These are phyloP conservation scores for Myxozyma sirexii DNA, from an alignment of 805 yeast species.

Conservation along the genomic window DNA sequence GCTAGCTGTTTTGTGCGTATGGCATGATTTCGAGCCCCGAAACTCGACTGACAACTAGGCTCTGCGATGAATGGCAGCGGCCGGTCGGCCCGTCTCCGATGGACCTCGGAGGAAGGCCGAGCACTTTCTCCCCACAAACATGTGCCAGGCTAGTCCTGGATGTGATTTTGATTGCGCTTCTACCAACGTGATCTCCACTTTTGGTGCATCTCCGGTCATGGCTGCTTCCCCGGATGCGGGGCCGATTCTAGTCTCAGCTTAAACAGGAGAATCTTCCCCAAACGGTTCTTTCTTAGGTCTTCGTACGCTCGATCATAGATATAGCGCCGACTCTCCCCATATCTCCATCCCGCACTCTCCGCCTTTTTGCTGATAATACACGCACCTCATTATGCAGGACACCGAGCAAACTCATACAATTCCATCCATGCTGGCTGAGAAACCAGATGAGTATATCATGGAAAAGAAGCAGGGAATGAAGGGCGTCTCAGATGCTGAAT, in stretches of 20 bases:
- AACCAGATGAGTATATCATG: neutral
- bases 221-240: constrained; percentile 1
- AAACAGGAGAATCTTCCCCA: neutral
- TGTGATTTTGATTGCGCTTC: neutral
- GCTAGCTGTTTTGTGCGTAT: no score
- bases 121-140: neutral
- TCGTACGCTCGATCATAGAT: no score
- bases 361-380: neutral
- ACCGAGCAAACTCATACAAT: neutral
- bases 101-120: neutral
- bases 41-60: no score
- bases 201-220: neutral
- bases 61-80: neutral
- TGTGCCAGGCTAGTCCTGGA: neutral
- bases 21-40: no score
- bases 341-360: neutral
- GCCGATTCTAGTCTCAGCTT: neutral
- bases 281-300: neutral
- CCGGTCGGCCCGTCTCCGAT: neutral
- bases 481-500: neutral
- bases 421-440: neutral
- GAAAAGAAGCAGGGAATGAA: neutral
- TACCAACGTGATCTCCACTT: neutral
- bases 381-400: no score
- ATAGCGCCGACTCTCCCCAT: neutral